phyloP scores from a whole-genome alignment of 768 basidiomycete genomes.

The Lenzites betulinus region DNA sequence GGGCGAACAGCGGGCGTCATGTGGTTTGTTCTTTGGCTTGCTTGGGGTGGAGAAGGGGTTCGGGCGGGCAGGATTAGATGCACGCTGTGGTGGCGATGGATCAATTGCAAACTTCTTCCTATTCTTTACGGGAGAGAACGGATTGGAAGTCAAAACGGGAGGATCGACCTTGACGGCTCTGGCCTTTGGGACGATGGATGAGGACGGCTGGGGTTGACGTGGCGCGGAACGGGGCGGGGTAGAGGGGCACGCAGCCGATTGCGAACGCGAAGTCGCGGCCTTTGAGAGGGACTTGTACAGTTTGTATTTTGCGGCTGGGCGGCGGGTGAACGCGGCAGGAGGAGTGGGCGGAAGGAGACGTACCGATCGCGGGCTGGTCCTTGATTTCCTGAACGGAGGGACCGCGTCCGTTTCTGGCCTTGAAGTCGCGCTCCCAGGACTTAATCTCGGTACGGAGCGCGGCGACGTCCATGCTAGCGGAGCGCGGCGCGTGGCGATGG shows the following conservation, averaged over 20 bases:
- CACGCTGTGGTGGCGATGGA: conserved; percentile 17
- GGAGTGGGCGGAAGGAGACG: conserved; percentile 28
- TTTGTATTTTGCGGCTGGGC: conserved; percentile 75
- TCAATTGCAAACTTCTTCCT: conserved; percentile 43
- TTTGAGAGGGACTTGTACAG: conserved; percentile 78
- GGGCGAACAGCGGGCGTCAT: conserved; percentile 28
- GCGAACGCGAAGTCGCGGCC: conserved; percentile 26
- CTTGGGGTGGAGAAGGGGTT: conserved; percentile 52
- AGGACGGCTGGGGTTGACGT: conserved; percentile 34
- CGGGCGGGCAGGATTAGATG: conserved; percentile 27
- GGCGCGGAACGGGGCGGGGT: conserved; percentile 36
- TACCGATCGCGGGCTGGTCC: conserved; percentile 62
- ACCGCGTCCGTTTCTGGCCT: conserved; percentile 51
- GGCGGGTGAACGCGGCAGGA: conserved; percentile 18
- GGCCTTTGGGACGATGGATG: conserved; percentile 48
- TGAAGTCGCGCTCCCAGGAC: conserved; percentile 74
- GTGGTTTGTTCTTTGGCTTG: conserved; percentile 30
- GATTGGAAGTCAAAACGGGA: conserved; percentile 64
- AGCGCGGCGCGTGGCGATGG: conserved; percentile 7
- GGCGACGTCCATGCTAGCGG: conserved; percentile 42
- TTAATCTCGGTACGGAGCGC: conserved; percentile 71
- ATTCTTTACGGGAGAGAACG: conserved; percentile 78
- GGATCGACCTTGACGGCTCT: conserved; percentile 53
- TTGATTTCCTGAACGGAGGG: conserved; percentile 75
- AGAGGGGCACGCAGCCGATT: conserved; percentile 38